Evolutionary conservation across 768 basidiomycete genomes (phyloP).

Genomic region (Lactarius sanguifluus): DNA sequence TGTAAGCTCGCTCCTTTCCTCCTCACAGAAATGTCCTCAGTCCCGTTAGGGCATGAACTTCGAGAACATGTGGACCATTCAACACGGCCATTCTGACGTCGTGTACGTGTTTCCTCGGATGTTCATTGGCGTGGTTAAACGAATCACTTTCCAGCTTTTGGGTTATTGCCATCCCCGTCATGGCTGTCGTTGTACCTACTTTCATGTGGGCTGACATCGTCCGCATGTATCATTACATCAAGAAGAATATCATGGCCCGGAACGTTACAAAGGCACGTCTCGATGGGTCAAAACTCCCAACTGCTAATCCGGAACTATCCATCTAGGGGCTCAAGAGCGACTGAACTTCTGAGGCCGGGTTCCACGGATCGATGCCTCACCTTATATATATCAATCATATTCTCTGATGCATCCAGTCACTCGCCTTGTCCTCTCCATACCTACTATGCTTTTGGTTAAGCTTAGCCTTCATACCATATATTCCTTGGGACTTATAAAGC

Average conservation of each 20-base stretch:
- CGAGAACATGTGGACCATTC: slow-evolving; percentile 48
- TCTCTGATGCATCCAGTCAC: neutral
- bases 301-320: neutral
- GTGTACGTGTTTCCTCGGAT: slow-evolving; percentile 27
- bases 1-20: slow-evolving; percentile 40
- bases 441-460: neutral
- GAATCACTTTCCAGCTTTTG: slow-evolving; percentile 51
- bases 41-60: slow-evolving; percentile 66
- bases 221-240: slow-evolving; percentile 46
- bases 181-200: slow-evolving; percentile 51
- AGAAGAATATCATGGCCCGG: slow-evolving; percentile 42
- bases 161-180: slow-evolving; percentile 60
- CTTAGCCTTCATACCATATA: slow-evolving; percentile 1
- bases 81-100: slow-evolving; percentile 35
- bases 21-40: slow-evolving; percentile 1
- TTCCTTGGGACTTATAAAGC: neutral
- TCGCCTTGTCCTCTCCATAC: neutral
- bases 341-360: neutral
- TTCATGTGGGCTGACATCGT: slow-evolving; percentile 54
- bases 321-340: slow-evolving; percentile 7
- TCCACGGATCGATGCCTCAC: neutral
- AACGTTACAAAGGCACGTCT: slow-evolving; percentile 37
- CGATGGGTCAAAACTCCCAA: slow-evolving; percentile 2
- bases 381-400: neutral
- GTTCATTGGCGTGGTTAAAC: slow-evolving; percentile 3